These are phyloP conservation scores for Bipolaris bicolor DNA, from an alignment of 2,329 filamentous ascomycete genomes.

Conservation along the genomic window DNA sequence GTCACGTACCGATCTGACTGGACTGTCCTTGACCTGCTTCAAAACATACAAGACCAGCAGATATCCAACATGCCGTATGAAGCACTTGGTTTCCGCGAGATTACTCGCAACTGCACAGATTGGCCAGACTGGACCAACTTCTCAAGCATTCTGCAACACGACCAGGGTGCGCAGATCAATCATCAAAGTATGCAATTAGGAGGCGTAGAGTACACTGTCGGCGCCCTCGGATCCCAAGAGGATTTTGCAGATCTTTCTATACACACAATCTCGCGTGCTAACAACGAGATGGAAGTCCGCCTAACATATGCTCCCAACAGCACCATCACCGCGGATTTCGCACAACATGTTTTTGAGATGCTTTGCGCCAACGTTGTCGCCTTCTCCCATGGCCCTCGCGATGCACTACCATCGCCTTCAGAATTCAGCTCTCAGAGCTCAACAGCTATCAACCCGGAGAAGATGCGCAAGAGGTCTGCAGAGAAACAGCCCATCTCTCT, in stretches of 20 bases:
- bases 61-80: constrained; percentile 49
- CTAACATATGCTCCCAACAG: constrained; percentile 43
- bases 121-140: constrained; percentile 49
- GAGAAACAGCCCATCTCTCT: constrained; percentile 34
- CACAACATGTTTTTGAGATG: constrained; percentile 55
- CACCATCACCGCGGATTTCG: constrained; percentile 60
- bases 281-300: constrained; percentile 35
- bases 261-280: constrained; percentile 31
- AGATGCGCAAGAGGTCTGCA: constrained; percentile 29
- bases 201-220: constrained; percentile 37
- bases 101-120: constrained; percentile 44
- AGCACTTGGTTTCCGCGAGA: constrained; percentile 43
- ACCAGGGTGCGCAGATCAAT: constrained; percentile 38
- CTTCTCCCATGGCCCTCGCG: constrained; percentile 38
- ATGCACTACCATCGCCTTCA: constrained; percentile 34
- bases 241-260: constrained; percentile 46
- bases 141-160: constrained; percentile 44
- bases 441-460: constrained; percentile 31
- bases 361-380: constrained; percentile 36
- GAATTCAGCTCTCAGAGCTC: constrained; percentile 35
- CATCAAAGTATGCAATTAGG: constrained; percentile 59
- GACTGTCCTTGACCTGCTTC: constrained; percentile 50
- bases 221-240: constrained; percentile 38
- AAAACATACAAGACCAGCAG: constrained; percentile 53
- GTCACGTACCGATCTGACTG: constrained; percentile 42